A percentile compares a stretch with the other conserved stretches of the same genome.
phyloP scores from a whole-genome alignment of 371 early-diverging fungal genomes.

The Rhizopus arrhizus region DNA sequence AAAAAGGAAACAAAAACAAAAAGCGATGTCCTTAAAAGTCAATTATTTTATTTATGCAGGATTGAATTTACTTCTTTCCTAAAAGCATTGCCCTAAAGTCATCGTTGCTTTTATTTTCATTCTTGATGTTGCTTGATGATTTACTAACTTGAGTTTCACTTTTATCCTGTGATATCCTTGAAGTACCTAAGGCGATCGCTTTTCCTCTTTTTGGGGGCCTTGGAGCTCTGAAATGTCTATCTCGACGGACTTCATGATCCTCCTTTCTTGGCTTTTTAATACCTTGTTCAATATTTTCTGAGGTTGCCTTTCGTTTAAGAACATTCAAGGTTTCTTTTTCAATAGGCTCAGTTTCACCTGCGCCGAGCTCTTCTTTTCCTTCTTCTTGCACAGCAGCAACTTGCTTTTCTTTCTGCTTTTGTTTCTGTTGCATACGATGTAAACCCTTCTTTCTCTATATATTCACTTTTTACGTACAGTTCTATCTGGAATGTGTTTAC shows the following conservation, averaged over 20 bases:
- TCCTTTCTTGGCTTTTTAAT: conserved; percentile 13
- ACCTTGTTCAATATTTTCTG: not conserved
- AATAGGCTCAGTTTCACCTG: not conserved
- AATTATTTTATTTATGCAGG: too few relatives aligned
- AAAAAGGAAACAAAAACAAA: not conserved
- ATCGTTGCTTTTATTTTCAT: conserved; percentile 31
- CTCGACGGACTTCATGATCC: not conserved
- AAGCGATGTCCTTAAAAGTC: not conserved
- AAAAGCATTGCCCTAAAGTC: conserved; percentile 48
- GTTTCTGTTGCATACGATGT: conserved; percentile 30
- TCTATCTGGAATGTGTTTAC: not conserved
- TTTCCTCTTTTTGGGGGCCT: conserved; percentile 12
- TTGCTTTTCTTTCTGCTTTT: conserved; percentile 12
- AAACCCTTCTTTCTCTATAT: conserved; percentile 35
- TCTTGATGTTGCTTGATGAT: not conserved
- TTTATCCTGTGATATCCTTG: not conserved
- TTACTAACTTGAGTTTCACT: not conserved
- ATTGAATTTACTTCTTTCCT: conserved; percentile 23
- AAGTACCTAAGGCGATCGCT: conserved; percentile 1
- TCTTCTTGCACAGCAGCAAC: not conserved
- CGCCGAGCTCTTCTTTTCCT: not conserved
- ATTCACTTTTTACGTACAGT: conserved; percentile 3
- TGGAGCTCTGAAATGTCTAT: conserved; percentile 4
- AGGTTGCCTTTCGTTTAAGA: conserved; percentile 22
- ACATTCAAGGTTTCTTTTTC: not conserved